phyloP scores from a whole-genome alignment of 371 early-diverging fungal genomes.

The Amoeboaphelidium protococcarum region DNA sequence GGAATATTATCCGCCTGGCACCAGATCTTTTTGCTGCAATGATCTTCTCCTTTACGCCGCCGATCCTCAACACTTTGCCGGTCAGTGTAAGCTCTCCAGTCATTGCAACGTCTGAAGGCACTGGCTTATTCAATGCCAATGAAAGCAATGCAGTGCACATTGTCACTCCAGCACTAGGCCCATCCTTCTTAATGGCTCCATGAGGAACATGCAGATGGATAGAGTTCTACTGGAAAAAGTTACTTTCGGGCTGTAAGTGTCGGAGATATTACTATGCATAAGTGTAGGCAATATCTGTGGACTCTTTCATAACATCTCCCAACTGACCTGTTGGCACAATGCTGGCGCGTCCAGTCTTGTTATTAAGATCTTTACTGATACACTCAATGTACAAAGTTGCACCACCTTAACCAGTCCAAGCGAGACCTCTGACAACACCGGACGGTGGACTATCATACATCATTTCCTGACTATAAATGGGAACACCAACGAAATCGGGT shows the following conservation, averaged over 20 bases:
- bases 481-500: conserved; percentile 74
- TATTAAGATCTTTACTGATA: background rate
- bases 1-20: conserved; percentile 62
- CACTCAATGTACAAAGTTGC: conserved; percentile 82
- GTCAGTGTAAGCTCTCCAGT: conserved; percentile 92
- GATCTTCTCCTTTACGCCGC: conserved; percentile 87
- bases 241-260: conserved; percentile 41
- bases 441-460: conserved; percentile 46
- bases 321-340: conserved; percentile 62
- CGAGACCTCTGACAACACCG: conserved; percentile 86
- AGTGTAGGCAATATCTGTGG: conserved; percentile 78
- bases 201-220: conserved; percentile 93
- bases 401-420: conserved; percentile 60
- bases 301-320: conserved; percentile 96
- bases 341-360: conserved; percentile 3
- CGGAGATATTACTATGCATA: conserved; percentile 54
- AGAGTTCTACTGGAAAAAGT: conserved; percentile 59
- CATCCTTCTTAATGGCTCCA: conserved; percentile 93
- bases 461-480: conserved; percentile 60
- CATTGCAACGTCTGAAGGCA: conserved; percentile 65
- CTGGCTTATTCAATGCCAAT: conserved; percentile 45
- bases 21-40: conserved; percentile 90
- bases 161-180: conserved; percentile 80
- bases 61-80: conserved; percentile 84
- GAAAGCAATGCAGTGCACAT: conserved; percentile 83